phyloP scores from a whole-genome alignment of 164 flowering plant species.

The Santalum album region DNA sequence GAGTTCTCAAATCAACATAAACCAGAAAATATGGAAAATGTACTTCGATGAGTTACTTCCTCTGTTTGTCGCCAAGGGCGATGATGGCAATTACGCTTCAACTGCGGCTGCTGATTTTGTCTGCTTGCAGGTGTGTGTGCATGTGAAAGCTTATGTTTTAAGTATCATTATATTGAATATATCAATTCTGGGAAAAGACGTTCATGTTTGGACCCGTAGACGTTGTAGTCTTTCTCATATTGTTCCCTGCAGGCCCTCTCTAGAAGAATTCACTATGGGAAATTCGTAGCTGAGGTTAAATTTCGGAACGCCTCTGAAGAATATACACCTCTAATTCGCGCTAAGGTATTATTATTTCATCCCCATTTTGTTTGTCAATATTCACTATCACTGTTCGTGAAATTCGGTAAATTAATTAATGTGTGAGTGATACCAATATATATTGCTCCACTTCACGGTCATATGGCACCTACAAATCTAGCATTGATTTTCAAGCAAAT shows the following conservation, averaged over 20 bases:
- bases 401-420: too few relatives aligned
- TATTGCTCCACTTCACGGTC: too few relatives aligned
- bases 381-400: too few relatives aligned
- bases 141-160: too few relatives aligned
- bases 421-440: too few relatives aligned
- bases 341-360: constrained; percentile 37
- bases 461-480: too few relatives aligned
- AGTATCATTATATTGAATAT: neutral
- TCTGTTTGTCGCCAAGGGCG: constrained; percentile 41
- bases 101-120: constrained; percentile 54
- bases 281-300: constrained; percentile 88
- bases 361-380: neutral
- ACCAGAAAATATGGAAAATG: constrained; percentile 50
- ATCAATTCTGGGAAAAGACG: too few relatives aligned
- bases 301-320: constrained; percentile 63
- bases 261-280: constrained; percentile 83
- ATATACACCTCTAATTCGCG: constrained; percentile 53
- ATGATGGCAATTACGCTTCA: constrained; percentile 68
- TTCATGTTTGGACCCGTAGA: too few relatives aligned
- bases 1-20: constrained; percentile 53
- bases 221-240: too few relatives aligned
- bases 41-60: constrained; percentile 62
- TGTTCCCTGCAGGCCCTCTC: constrained; percentile 57
- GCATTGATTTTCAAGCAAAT: too few relatives aligned
- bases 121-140: constrained; percentile 65